Conservation (phyloP, 208 protist species). For the Borovskyia barvae region DNA sequence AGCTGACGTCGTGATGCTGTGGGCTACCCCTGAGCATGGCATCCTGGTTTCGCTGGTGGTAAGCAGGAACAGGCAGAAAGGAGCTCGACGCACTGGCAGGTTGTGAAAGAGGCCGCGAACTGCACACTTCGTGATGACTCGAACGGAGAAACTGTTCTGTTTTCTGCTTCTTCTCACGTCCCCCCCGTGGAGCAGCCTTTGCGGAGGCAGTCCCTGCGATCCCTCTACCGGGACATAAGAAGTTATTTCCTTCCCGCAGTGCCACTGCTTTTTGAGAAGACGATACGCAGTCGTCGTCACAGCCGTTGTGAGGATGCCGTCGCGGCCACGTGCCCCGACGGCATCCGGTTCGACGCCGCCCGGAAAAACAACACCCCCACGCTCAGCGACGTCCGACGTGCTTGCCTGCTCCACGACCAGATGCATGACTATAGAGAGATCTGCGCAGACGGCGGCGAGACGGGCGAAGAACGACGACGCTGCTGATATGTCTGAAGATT, state of each 20-base stretch:
- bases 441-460: constrained; percentile 13
- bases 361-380: too few species aligned
- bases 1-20: constrained; percentile 2
- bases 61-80: constrained; percentile 9
- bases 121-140: constrained; percentile 19
- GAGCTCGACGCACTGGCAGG: constrained; percentile 39
- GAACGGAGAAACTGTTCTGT: too few species aligned
- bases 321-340: too few species aligned
- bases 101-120: constrained; percentile 39
- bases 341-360: neutral
- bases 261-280: constrained; percentile 14
- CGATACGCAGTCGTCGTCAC: too few species aligned
- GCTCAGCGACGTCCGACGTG: neutral
- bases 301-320: too few species aligned
- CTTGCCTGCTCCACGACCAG: neutral
- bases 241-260: constrained; percentile 4
- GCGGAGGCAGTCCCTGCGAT: too few species aligned
- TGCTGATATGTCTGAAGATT: neutral
- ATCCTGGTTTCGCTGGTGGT: constrained; percentile 1
- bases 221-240: too few species aligned
- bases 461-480: constrained; percentile 2
- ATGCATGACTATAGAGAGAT: constrained; percentile 2
- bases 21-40: too few species aligned
- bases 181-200: too few species aligned
- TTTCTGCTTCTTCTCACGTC: too few species aligned